Conservation (phyloP, 768 basidiomycete species). For the Suillus clintonianus region DNA sequence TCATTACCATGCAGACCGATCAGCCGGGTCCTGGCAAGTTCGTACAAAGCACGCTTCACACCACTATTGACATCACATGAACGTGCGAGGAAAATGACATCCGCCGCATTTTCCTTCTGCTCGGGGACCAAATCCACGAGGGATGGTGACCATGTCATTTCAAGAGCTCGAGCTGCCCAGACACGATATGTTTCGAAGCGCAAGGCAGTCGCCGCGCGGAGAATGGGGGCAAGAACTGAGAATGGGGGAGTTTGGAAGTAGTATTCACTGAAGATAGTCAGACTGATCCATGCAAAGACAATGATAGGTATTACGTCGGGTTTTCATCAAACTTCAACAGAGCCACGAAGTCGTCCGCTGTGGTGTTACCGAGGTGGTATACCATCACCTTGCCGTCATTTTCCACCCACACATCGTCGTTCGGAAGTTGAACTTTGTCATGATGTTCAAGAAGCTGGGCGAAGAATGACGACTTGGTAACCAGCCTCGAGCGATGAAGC, state of each 20-base stretch:
- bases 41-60: conserved; percentile 41
- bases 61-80: conserved; percentile 26
- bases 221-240: conserved; percentile 29
- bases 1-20: neutral
- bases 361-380: conserved; percentile 1
- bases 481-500: conserved; percentile 37
- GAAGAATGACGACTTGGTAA: conserved; percentile 36
- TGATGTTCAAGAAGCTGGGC: conserved; percentile 17
- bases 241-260: conserved; percentile 30
- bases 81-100: conserved; percentile 33
- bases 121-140: conserved; percentile 16
- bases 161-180: conserved; percentile 30
- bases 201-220: conserved; percentile 38
- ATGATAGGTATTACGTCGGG: neutral
- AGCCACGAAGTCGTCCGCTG: neutral
- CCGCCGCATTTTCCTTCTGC: conserved; percentile 23
- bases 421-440: neutral
- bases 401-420: neutral
- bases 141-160: conserved; percentile 29
- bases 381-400: neutral
- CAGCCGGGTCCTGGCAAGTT: conserved; percentile 24
- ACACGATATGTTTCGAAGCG: conserved; percentile 28
- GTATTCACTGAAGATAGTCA: conserved; percentile 22
- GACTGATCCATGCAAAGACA: neutral
- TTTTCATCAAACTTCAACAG: conserved; percentile 5